Base-by-base conservation (phyloP, 768 basidiomycete genomes). In the Trichaptum fuscoviolaceum region DNA sequence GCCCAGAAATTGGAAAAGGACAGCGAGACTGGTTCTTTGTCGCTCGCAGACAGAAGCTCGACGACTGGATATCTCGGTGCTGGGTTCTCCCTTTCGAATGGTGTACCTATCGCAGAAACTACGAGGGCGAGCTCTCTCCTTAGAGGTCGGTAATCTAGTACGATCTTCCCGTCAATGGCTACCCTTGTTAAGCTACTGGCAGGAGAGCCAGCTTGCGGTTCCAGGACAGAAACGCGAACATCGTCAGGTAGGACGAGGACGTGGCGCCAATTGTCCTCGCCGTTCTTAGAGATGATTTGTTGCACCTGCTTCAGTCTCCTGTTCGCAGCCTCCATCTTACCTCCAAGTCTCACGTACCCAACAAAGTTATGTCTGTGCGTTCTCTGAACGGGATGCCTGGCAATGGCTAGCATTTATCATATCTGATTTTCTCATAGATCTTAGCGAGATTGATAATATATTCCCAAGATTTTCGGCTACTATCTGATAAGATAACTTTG, bases 1-100 rank as follows among this genome's bases (percentile, higher is more conserved):
- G 73, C 77, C 83, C 83, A 84, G 26, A 77, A 64, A 65, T 83
- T 76, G 10, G 73, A 65, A 26, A 79, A 64, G 17, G 73, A 58
- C 42, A 77, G 25, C 10, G 23, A 17, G 9, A 4, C 9, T 9
- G 24, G 12, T 15, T 18, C 59, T 15, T 20, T 17, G 30, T 61
- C 59, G 30, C 12, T 23, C 9, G 30, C 4, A 34, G 59, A 3
- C 6, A 12, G 15, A 25, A 61, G 23, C 59, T 61, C 59, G 9
- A 61, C 7, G 15, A 61, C 24, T 61, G 59, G 30, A 34, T 61
- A 61, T 61, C 30, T 3, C 59, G 59, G 59, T 34, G 59, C 23
- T 3, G 59, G 59, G 59, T 61, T 61, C 3, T 61, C 59, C 15
- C 15, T 25, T 17, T 61, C 59, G 59, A 25, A 25, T 25, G 59